Evolutionary conservation across 164 flowering plant genomes (phyloP).

Genomic region (Liriodendron chinense): DNA sequence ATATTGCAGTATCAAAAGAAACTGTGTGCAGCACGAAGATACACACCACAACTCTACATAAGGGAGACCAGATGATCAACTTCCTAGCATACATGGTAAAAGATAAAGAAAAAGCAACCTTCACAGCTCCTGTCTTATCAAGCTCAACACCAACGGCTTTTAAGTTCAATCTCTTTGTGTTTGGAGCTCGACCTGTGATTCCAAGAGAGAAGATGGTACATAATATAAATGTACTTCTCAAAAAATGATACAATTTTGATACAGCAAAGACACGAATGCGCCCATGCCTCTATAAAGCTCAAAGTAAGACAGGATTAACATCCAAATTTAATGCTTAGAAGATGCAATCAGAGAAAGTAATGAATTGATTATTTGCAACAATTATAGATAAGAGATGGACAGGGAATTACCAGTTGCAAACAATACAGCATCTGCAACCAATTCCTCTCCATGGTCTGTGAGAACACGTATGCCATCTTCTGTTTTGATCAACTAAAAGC

Average conservation of each 20-base stretch:
- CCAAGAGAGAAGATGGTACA: slow-evolving; percentile 5
- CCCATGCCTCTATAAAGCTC: not conserved
- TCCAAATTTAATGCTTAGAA: not conserved
- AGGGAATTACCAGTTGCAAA: slow-evolving; percentile 81
- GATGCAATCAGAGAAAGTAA: not conserved
- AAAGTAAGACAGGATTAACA: not conserved
- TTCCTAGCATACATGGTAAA: not conserved
- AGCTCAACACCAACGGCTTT: slow-evolving; percentile 81
- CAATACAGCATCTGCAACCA: slow-evolving; percentile 82
- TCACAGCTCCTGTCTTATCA: slow-evolving; percentile 73
- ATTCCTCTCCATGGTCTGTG: slow-evolving; percentile 83
- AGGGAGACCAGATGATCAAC: not conserved
- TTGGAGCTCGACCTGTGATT: slow-evolving; percentile 74
- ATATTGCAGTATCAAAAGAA: not conserved
- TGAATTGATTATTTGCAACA: too few relatives aligned
- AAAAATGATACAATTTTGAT: not conserved
- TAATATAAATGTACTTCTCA: too few relatives aligned
- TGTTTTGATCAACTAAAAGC: slow-evolving; percentile 62
- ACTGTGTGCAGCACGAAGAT: not conserved
- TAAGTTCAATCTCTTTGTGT: slow-evolving; percentile 85
- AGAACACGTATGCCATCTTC: slow-evolving; percentile 73
- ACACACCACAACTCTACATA: not conserved
- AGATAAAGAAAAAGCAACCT: slow-evolving; percentile 41
- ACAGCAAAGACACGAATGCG: not conserved
- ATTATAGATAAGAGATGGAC: not conserved